These are phyloP conservation scores for Mitragyna speciosa DNA, from an alignment of 257 asterid genomes.

Conservation along the genomic window DNA sequence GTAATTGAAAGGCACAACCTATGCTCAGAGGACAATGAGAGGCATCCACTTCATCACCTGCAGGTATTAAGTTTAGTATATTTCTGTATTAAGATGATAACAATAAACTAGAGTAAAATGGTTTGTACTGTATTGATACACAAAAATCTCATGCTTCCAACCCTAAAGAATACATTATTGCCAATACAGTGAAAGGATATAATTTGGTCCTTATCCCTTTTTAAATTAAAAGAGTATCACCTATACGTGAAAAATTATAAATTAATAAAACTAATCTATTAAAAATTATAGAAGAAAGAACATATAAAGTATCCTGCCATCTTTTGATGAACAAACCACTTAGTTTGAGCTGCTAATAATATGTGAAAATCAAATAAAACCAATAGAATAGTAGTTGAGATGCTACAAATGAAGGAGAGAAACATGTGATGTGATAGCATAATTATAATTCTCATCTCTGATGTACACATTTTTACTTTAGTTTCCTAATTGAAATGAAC, in stretches of 20 bases:
- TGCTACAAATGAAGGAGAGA: background rate
- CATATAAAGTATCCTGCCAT: background rate
- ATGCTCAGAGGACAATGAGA: slow-evolving; percentile 39
- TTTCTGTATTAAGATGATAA: background rate
- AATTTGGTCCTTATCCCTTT: too few species aligned
- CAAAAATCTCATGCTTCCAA: too few species aligned
- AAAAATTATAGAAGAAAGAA: background rate
- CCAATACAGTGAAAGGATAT: too few species aligned
- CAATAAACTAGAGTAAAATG: too few species aligned
- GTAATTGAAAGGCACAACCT: slow-evolving; percentile 50
- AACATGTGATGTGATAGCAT: background rate
- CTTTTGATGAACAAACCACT: background rate
- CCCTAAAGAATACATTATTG: too few species aligned
- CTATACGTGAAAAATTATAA: too few species aligned
- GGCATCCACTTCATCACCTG: slow-evolving; percentile 23
- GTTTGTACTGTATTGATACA: too few species aligned
- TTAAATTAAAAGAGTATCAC: too few species aligned
- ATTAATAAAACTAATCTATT: too few species aligned
- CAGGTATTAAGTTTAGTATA: slow-evolving; percentile 30
- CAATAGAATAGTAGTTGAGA: background rate
- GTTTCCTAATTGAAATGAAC: background rate
- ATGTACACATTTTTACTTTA: background rate
- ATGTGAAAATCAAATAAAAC: background rate
- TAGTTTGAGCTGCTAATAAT: background rate
- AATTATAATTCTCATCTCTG: background rate